Evolutionary conservation across 805 yeast genomes (phyloP).

Genomic region (Barnettozyma sp.): DNA sequence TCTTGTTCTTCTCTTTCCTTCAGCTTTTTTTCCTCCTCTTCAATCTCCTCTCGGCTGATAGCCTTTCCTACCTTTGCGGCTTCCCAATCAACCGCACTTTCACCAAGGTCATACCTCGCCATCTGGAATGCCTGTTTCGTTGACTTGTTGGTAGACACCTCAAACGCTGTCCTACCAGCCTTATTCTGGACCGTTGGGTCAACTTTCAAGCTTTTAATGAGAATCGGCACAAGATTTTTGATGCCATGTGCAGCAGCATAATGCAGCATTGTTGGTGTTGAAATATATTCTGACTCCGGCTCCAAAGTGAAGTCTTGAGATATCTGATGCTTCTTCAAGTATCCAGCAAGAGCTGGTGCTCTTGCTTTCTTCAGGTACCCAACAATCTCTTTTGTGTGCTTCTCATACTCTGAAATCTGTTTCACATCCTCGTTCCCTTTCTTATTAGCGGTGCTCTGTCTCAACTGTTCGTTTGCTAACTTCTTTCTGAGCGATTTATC

Average conservation of each 20-base stretch:
- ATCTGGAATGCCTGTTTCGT: conserved; percentile 56
- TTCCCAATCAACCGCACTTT: conserved; percentile 62
- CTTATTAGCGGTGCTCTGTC: conserved; percentile 23
- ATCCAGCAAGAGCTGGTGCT: conserved; percentile 65
- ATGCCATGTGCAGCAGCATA: conserved; percentile 66
- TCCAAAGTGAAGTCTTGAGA: conserved; percentile 45
- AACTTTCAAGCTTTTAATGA: conserved; percentile 59
- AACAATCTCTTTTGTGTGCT: conserved; percentile 51
- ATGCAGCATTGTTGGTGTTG: conserved; percentile 71
- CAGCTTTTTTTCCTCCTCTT: conserved; percentile 31
- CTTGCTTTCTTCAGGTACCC: conserved; percentile 61
- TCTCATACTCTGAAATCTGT: conserved; percentile 33
- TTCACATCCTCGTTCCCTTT: conserved; percentile 18
- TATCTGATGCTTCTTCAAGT: conserved; percentile 51
- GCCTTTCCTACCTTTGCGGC: conserved; percentile 58
- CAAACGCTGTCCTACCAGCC: conserved; percentile 61
- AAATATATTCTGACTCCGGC: conserved; percentile 46
- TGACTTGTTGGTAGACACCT: conserved; percentile 44
- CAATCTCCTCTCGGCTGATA: conserved; percentile 49
- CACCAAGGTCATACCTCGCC: conserved; percentile 64
- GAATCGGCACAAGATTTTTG: conserved; percentile 53
- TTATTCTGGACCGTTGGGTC: conserved; percentile 56
- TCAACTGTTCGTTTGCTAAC: conserved; percentile 26
- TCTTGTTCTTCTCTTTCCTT: conserved; percentile 33
- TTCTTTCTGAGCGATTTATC: conserved; percentile 25